Evolutionary conservation across 176 grass and related monocot species (phyloP).

Genomic region (Oryza coarctata): DNA sequence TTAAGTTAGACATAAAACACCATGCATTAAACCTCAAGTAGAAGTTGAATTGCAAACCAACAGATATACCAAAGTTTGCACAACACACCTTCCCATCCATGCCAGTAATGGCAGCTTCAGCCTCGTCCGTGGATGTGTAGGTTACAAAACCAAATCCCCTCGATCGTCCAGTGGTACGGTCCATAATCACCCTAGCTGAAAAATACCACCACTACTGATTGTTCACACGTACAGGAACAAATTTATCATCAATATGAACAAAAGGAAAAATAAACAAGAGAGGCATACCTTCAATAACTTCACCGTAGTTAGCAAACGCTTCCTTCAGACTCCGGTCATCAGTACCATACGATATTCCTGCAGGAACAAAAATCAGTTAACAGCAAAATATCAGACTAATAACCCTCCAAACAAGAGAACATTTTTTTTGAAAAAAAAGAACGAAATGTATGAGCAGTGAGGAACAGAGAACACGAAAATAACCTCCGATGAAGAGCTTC

Average conservation of each 20-base stretch:
- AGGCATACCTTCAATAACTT: slow-evolving; percentile 58
- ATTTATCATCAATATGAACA: neutral
- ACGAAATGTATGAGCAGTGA: neutral
- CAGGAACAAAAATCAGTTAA: neutral
- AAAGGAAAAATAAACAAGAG: neutral
- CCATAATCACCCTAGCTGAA: slow-evolving; percentile 65
- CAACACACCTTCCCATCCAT: slow-evolving; percentile 65
- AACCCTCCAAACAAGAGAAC: neutral
- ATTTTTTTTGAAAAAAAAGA: neutral
- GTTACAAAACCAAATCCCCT: slow-evolving; percentile 80
- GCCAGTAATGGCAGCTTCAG: slow-evolving; percentile 48
- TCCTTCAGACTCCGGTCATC: slow-evolving; percentile 63
- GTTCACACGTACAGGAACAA: neutral
- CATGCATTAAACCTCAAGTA: neutral
- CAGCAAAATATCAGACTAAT: neutral
- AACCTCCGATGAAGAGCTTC: slow-evolving; percentile 69
- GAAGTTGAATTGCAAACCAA: neutral
- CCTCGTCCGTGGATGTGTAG: slow-evolving; percentile 54
- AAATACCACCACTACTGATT: neutral
- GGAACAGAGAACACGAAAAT: neutral
- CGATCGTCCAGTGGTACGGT: slow-evolving; percentile 56
- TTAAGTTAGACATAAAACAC: neutral
- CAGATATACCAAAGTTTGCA: neutral
- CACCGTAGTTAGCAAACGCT: slow-evolving; percentile 52
- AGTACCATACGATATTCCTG: slow-evolving; percentile 68